Evolutionary conservation across 2,329 filamentous ascomycete genomes (phyloP), one percentile per base, ranked within the genome.

Genomic region (Ceratocystis harringtonii): DNA sequence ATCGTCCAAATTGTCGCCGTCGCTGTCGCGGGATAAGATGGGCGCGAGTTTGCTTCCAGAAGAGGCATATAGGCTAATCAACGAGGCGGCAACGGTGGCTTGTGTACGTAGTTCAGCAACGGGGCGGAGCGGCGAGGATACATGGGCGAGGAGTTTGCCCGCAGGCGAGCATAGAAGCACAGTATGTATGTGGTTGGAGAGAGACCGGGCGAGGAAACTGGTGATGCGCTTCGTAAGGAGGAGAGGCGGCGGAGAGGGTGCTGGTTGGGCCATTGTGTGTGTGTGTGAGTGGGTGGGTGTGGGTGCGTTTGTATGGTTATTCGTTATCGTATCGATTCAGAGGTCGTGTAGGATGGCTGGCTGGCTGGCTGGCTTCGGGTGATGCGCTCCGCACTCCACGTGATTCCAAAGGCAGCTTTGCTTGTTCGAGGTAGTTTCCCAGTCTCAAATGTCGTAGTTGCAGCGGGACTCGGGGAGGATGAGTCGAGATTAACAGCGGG

Each of bases 191-290:
- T 80, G 76, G 3, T 81, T 72, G 6, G 80, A 80, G 69, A 84
- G 80, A 72, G 84, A 82, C 68, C 79, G 75, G 71, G 79, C 77
- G 60, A 87, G 81, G 73, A 86, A 86, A 67, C 79, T 75, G 32
- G 83, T 84, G 69, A 87, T 79, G 68, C 82, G 82, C 73, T 85
- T 86, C 44, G 81, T 85, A 68, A 90, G 78, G 75, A 90, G 78
- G 66, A 84, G 78, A 30, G 82, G 81, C 45, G 81, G 81, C 45
- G 80, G 78, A 28, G 78, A 76, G 62, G 72, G 71, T 19, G 48
- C 44, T 22, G 73, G 70, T 67, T 73, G 70, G 58, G 76, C 73
- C 75, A 76, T 77, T 65, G 52, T 65, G 61, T 12, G 48, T 43
- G 15, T n/a, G 61, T 61, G 30, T 60, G 25, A 30, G 44, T 43